phyloP scores from a whole-genome alignment of 768 basidiomycete genomes.

The Dentipellis sp. region DNA sequence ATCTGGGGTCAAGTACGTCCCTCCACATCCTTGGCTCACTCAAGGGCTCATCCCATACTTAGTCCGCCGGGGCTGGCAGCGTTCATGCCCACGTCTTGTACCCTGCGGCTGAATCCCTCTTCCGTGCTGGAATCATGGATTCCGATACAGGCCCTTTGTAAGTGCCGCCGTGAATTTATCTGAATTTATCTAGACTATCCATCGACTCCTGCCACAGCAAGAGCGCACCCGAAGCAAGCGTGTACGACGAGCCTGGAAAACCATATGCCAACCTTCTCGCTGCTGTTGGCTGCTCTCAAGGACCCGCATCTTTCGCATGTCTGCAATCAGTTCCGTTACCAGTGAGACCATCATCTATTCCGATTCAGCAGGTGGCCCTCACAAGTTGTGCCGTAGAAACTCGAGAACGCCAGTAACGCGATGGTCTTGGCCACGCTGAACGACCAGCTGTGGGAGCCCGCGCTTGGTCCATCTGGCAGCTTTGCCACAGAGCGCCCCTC shows the following conservation, averaged over 20 bases:
- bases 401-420: conserved; percentile 36
- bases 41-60: not conserved
- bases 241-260: conserved; percentile 43
- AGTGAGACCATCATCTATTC: too few species aligned
- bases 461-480: conserved; percentile 37
- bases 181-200: too few species aligned
- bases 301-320: conserved; percentile 31
- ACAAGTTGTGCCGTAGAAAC: conserved; percentile 23
- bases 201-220: conserved; percentile 28
- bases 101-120: conserved; percentile 24
- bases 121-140: conserved; percentile 43
- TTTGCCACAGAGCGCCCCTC: conserved; percentile 37
- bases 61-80: conserved; percentile 44
- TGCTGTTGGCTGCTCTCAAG: conserved; percentile 35
- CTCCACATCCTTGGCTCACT: not conserved
- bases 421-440: conserved; percentile 39
- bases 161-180: conserved; percentile 5
- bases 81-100: conserved; percentile 36
- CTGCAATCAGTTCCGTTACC: conserved; percentile 29
- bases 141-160: conserved; percentile 44
- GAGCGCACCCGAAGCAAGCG: conserved; percentile 36
- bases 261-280: conserved; percentile 38
- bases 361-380: not conserved
- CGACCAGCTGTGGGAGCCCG: conserved; percentile 45
- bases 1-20: conserved; percentile 39